Base-by-base conservation (phyloP, 1,284 basidiomycete species). In the Prillingera fragicola region DNA sequence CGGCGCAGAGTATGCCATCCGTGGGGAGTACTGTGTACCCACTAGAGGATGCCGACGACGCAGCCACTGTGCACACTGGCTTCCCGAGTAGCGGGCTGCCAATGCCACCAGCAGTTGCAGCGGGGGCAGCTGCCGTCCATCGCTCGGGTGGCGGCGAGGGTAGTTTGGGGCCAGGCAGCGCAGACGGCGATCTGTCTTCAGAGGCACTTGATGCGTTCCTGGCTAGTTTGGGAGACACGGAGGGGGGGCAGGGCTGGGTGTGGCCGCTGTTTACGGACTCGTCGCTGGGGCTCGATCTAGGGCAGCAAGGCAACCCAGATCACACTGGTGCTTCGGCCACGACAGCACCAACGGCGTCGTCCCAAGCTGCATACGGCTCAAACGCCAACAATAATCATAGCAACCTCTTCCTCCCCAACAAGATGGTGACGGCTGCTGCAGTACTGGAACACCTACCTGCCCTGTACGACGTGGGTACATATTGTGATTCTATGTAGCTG, bases 391-490 rank as follows among this genome's bases (percentile, higher is more conserved):
- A 28, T 33, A 31, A 23, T 34, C 33, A 27, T 19, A 24, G 21
- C 24, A 40, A 39, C 17, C 15, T 21, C 17, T 40, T 43, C 38
- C 17, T 36, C 21, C 35, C 41, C 8, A 47, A 47, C 42, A 52
- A 52, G 28, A 52, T 47, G 50, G 51, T 53, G 13, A 49, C 46
- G 9, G 47, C 51, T 9, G 48, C 48, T 7, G 40, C 45, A 1
- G 52, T 54, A n/a, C 42, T 54, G 6, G 52, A 54, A 33, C 52
- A 54, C 22, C 38, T 54, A 6, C 52, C 52, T 1, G 33, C 48
- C 4, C 38, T 54, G 1, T 50, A 50, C 23, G 52, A 52, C 18
- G 50, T 52, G 34, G 35, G 50, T 40, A 15, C n/a, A 12, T 12
- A 25, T 12, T 4, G 4, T 14, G n/a, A 25, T 14, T 17, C 41